Conservation (phyloP, 2,329 filamentous ascomycete species). For the Aspergillus proliferans region DNA sequence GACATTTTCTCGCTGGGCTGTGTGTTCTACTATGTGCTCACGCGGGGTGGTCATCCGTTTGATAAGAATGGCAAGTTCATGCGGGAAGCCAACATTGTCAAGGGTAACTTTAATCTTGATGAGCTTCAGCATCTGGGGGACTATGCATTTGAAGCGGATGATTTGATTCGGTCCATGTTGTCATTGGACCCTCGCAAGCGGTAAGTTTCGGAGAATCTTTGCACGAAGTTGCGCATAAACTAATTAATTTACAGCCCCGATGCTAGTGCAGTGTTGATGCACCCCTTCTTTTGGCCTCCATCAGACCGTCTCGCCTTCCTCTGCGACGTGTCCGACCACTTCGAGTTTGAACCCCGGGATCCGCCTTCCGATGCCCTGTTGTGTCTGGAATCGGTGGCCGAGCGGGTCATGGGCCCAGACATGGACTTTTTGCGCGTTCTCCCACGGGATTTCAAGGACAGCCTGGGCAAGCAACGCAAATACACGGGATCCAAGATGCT, state of each 20-base stretch:
- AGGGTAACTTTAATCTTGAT: constrained; percentile 68
- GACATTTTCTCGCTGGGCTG: constrained; percentile 96
- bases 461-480: constrained; percentile 87
- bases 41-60: constrained; percentile 84
- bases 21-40: constrained; percentile 99
- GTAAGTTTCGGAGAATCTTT: constrained; percentile 21
- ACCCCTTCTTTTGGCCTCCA: constrained; percentile 93
- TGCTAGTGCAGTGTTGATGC: constrained; percentile 73
- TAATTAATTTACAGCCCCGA: constrained; percentile 49
- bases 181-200: constrained; percentile 57
- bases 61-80: constrained; percentile 92
- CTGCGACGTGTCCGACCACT: constrained; percentile 95
- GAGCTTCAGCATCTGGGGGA: constrained; percentile 71
- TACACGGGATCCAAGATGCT: constrained; percentile 80
- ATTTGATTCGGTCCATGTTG: constrained; percentile 79
- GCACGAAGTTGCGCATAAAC: background rate
- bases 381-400: constrained; percentile 49
- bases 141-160: constrained; percentile 77
- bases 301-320: constrained; percentile 87
- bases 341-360: constrained; percentile 84
- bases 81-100: constrained; percentile 95
- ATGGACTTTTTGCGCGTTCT: constrained; percentile 73
- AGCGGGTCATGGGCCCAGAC: constrained; percentile 44
- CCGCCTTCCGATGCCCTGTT: constrained; percentile 65
- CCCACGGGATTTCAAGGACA: constrained; percentile 78